Evolutionary conservation across 2,329 filamentous ascomycete species (phyloP).

Genomic region (Rasamsonia emersonii): DNA sequence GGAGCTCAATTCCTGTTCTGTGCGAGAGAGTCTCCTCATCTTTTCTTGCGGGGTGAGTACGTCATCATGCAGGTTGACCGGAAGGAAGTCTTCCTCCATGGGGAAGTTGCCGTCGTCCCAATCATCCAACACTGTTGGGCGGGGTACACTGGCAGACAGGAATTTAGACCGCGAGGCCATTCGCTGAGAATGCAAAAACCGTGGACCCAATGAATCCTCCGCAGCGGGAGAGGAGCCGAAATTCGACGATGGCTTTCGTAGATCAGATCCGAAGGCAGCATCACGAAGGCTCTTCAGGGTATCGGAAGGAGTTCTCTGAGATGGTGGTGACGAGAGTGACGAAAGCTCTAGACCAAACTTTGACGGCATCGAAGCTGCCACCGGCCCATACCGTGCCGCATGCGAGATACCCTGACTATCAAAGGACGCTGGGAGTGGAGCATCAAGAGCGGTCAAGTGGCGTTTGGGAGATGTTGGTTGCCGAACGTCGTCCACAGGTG

Average conservation of each 20-base stretch:
- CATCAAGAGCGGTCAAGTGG: constrained; percentile 85
- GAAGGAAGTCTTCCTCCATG: constrained; percentile 85
- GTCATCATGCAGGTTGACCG: constrained; percentile 57
- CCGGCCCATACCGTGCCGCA: constrained; percentile 79
- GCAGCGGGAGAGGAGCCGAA: constrained; percentile 51
- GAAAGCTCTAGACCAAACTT: constrained; percentile 70
- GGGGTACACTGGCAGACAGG: constrained; percentile 54
- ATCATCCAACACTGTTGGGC: constrained; percentile 44
- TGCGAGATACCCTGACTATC: constrained; percentile 93
- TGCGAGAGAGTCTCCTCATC: constrained; percentile 51
- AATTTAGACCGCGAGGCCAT: constrained; percentile 47
- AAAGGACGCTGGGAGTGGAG: constrained; percentile 85
- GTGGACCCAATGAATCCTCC: constrained; percentile 58
- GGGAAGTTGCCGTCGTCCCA: constrained; percentile 58
- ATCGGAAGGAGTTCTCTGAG: constrained; percentile 59
- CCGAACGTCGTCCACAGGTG: constrained; percentile 69
- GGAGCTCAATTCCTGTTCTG: constrained; percentile 43
- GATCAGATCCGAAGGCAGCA: constrained; percentile 64
- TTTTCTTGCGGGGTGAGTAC: constrained; percentile 55
- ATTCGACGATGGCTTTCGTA: constrained; percentile 47
- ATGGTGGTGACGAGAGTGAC: constrained; percentile 59
- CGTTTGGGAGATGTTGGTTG: constrained; percentile 69
- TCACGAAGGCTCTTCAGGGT: constrained; percentile 52
- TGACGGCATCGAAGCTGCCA: constrained; percentile 85
- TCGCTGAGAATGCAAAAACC: constrained; percentile 58